Percentiles rank a stretch among this genome's conserved stretches.
These are phyloP conservation scores for Solanum aculeatissimum DNA, from an alignment of 305 asterid genomes.

Conservation along the genomic window DNA sequence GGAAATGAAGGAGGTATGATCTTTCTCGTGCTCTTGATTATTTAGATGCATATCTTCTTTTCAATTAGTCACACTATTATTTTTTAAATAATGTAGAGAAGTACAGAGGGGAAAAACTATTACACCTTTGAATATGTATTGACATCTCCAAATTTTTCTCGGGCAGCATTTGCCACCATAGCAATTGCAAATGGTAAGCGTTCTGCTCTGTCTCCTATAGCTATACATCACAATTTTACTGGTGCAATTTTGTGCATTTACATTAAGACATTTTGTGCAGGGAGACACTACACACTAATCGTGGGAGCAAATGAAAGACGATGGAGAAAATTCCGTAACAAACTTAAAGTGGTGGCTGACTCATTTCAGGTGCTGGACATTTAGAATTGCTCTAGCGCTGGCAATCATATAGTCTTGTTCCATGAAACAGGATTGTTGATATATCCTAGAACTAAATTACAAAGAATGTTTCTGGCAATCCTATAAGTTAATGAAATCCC, in stretches of 20 bases:
- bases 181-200: slow-evolving; percentile 68
- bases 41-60: background rate
- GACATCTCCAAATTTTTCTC: slow-evolving; percentile 54
- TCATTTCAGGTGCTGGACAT: slow-evolving; percentile 68
- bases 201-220: background rate
- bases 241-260: background rate
- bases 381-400: background rate
- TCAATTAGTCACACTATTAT: background rate
- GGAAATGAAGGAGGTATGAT: slow-evolving; percentile 64
- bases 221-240: background rate
- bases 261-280: slow-evolving; percentile 20
- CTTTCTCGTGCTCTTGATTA: background rate
- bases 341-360: slow-evolving; percentile 85
- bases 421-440: background rate
- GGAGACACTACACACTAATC: slow-evolving; percentile 68
- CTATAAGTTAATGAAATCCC: background rate
- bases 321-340: slow-evolving; percentile 59
- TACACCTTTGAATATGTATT: slow-evolving; percentile 67
- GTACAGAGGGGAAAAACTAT: slow-evolving; percentile 57
- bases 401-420: background rate
- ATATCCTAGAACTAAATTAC: background rate
- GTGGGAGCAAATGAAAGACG: slow-evolving; percentile 84
- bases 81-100: slow-evolving; percentile 34
- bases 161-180: slow-evolving; percentile 85
- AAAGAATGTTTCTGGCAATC: background rate